phyloP scores from a whole-genome alignment of 106 monocot species.

The Iris macrosiphon region DNA sequence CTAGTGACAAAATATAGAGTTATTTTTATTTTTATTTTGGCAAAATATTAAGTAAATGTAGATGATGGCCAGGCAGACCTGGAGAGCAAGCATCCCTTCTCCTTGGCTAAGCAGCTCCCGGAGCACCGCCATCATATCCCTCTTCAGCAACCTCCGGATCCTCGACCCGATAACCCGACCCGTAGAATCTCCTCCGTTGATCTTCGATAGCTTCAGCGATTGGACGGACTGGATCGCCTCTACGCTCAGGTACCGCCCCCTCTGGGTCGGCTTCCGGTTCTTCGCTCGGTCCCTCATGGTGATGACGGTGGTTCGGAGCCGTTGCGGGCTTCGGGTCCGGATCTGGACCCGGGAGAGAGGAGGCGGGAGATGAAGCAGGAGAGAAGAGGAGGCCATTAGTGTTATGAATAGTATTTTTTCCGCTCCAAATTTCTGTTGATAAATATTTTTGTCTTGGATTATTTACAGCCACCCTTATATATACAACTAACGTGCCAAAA shows the following conservation, averaged over 20 bases:
- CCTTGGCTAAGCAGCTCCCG: slow-evolving; percentile 60
- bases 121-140: slow-evolving; percentile 73
- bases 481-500: no score
- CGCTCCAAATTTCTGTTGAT: no score
- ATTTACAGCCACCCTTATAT: no score
- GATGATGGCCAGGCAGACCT: no score
- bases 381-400: slow-evolving; percentile 4
- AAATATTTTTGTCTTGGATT: no score
- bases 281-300: slow-evolving; percentile 80
- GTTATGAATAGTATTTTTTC: no score
- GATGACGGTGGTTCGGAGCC: not conserved
- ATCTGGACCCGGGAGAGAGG: not conserved
- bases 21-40: no score
- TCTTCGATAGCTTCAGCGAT: slow-evolving; percentile 57
- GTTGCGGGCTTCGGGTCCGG: not conserved
- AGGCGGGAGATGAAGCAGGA: not conserved
- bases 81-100: slow-evolving; percentile 56
- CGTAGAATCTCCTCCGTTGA: slow-evolving; percentile 14
- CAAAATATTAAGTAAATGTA: no score
- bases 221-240: slow-evolving; percentile 95
- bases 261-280: slow-evolving; percentile 81
- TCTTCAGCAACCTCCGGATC: slow-evolving; percentile 71
- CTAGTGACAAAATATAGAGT: no score
- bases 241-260: slow-evolving; percentile 80
- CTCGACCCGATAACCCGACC: slow-evolving; percentile 31